phyloP scores from a whole-genome alignment of 768 basidiomycete species.

The Saitozyma podzolica region DNA sequence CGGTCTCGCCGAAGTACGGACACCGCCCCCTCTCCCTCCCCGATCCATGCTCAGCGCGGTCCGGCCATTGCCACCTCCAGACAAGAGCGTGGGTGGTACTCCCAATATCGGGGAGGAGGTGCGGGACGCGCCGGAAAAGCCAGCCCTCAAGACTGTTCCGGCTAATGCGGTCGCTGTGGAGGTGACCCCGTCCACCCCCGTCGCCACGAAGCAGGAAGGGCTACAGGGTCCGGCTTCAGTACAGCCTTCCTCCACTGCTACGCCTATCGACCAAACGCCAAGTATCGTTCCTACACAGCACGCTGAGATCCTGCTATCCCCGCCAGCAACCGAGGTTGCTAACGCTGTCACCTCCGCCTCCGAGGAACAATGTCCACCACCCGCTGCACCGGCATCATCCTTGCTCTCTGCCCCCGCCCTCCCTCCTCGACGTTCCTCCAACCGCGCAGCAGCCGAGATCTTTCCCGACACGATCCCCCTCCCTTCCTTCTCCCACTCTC shows the following conservation, averaged over 20 bases:
- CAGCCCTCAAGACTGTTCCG: background rate
- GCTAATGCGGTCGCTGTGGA: slow-evolving; percentile 8
- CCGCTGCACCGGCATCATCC: background rate
- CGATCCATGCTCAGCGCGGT: background rate
- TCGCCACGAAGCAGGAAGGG: background rate
- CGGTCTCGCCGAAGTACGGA: background rate
- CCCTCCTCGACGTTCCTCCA: background rate
- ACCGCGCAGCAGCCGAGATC: background rate
- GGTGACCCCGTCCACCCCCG: slow-evolving; percentile 10
- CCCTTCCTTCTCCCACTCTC: background rate
- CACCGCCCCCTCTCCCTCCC: slow-evolving; percentile 1
- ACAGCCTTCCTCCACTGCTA: background rate
- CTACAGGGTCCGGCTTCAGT: background rate
- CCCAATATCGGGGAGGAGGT: no score
- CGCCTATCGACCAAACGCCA: background rate
- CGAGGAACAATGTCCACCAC: background rate
- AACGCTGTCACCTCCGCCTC: background rate
- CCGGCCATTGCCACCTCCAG: background rate
- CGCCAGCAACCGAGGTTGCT: background rate
- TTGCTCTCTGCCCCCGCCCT: slow-evolving; percentile 4
- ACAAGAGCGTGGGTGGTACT: background rate
- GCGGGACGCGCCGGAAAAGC: background rate
- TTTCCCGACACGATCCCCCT: background rate
- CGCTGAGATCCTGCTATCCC: background rate
- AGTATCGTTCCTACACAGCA: background rate